Conservation (phyloP, 768 basidiomycete species). For the Lepiota subincarnata region DNA sequence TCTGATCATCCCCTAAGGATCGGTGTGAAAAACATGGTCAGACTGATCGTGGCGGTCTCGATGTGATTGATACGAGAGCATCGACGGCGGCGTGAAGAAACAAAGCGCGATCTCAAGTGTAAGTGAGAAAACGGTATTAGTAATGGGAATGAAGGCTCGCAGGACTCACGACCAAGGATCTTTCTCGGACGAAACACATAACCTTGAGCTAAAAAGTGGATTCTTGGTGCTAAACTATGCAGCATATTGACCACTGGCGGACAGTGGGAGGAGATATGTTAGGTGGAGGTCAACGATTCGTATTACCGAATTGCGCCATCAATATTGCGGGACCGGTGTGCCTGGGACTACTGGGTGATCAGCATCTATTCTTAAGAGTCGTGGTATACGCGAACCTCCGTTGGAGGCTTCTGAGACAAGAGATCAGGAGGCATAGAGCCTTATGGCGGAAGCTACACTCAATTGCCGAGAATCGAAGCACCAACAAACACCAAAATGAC, state of each 20-base stretch:
- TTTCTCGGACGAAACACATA: no score
- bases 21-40: no score
- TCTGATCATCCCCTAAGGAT: no score
- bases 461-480: slow-evolving; percentile 7
- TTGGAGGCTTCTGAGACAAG: background rate
- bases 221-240: background rate
- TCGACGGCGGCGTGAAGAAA: no score
- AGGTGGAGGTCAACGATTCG: background rate
- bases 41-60: no score
- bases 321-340: background rate
- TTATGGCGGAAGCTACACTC: background rate
- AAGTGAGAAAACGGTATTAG: no score
- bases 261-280: background rate
- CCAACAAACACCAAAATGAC: background rate
- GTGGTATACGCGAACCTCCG: background rate
- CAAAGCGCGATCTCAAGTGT: no score
- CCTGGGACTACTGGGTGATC: background rate
- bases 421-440: background rate
- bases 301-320: background rate
- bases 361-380: background rate
- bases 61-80: no score
- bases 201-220: no score
- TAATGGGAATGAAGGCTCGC: no score
- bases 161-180: no score
- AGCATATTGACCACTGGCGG: background rate